Percentiles rank a stretch among this genome's conserved stretches.
These are phyloP conservation scores for Cryptococcus neoformans DNA, from an alignment of 1,284 basidiomycete species.

Conservation along the genomic window DNA sequence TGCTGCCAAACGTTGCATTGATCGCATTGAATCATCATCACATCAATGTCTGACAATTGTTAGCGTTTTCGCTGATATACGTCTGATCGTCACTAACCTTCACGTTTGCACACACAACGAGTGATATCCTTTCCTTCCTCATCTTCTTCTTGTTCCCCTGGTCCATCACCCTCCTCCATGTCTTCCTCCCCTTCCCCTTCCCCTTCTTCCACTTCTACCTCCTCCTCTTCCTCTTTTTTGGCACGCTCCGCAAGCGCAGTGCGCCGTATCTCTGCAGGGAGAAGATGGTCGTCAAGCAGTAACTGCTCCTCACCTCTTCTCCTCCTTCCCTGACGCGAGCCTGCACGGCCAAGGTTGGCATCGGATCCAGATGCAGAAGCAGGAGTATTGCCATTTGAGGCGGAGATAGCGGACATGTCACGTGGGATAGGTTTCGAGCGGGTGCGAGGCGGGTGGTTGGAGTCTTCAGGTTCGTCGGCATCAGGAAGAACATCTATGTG, in stretches of 20 bases:
- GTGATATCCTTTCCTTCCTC: slow-evolving; percentile 72
- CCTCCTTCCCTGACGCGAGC: slow-evolving; percentile 18
- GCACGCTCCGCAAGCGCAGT: slow-evolving; percentile 8
- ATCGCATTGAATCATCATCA: slow-evolving; percentile 96
- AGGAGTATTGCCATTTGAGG: slow-evolving; percentile 13
- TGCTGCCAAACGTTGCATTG: slow-evolving; percentile 98
- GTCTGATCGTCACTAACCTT: slow-evolving; percentile 58
- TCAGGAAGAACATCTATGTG: neutral
- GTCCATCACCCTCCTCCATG: slow-evolving; percentile 26
- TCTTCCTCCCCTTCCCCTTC: slow-evolving; percentile 16
- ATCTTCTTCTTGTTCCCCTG: slow-evolving; percentile 57
- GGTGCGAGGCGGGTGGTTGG: slow-evolving; percentile 18
- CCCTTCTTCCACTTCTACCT: slow-evolving; percentile 10
- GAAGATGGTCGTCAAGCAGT: slow-evolving; percentile 40
- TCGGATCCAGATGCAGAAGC: slow-evolving; percentile 9
- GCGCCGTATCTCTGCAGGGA: slow-evolving; percentile 35
- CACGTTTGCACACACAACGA: slow-evolving; percentile 88
- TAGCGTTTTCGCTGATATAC: neutral
- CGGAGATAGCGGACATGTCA: neutral
- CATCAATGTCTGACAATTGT: slow-evolving; percentile 61
- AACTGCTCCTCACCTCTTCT: slow-evolving; percentile 42
- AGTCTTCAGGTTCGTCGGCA: slow-evolving; percentile 8
- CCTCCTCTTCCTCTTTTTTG: slow-evolving; percentile 12
- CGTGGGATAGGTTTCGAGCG: slow-evolving; percentile 6
- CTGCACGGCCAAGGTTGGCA: slow-evolving; percentile 11